Conservation (phyloP, 2,329 filamentous ascomycete genomes). For the Aspergillus udagawae region DNA sequence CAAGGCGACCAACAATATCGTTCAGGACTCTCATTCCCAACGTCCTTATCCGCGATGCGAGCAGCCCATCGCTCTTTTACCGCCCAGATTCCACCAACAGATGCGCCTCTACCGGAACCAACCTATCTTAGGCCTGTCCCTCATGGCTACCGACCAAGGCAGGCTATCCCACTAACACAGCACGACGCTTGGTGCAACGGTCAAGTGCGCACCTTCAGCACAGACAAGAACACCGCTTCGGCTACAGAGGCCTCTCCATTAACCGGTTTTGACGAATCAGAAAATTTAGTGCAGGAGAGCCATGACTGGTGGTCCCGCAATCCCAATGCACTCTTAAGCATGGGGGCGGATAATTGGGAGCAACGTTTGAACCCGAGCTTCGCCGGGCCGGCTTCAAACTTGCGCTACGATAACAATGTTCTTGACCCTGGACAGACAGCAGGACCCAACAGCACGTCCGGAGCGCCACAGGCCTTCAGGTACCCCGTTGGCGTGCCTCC, state of each 20-base stretch:
- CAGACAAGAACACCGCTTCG: constrained; percentile 21
- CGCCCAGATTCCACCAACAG: constrained; percentile 15
- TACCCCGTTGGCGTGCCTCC: constrained; percentile 4
- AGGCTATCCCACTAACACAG: constrained; percentile 20
- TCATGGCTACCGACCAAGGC: constrained; percentile 16
- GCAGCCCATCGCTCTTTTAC: constrained; percentile 15
- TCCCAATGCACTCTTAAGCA: constrained; percentile 53
- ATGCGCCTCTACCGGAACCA: constrained; percentile 27
- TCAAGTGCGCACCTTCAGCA: constrained; percentile 16
- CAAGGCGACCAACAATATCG: constrained; percentile 17
- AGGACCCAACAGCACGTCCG: constrained; percentile 4
- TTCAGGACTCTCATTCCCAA: constrained; percentile 8
- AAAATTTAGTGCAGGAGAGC: constrained; percentile 58
- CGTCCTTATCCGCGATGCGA: constrained; percentile 18
- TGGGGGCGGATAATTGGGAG: constrained; percentile 61
- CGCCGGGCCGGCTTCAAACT: constrained; percentile 7
- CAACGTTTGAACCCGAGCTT: constrained; percentile 25
- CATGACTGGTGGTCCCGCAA: constrained; percentile 64
- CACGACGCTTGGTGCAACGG: constrained; percentile 33
- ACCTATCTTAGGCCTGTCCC: constrained; percentile 29
- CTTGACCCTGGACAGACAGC: constrained; percentile 8
- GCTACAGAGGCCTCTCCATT: constrained; percentile 44
- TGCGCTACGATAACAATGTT: constrained; percentile 10
- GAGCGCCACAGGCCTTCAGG: constrained; percentile 5
- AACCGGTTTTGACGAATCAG: constrained; percentile 56